Evolutionary conservation across 2,329 filamentous ascomycete genomes (phyloP).

Genomic region (Trichoderma semiorbis): DNA sequence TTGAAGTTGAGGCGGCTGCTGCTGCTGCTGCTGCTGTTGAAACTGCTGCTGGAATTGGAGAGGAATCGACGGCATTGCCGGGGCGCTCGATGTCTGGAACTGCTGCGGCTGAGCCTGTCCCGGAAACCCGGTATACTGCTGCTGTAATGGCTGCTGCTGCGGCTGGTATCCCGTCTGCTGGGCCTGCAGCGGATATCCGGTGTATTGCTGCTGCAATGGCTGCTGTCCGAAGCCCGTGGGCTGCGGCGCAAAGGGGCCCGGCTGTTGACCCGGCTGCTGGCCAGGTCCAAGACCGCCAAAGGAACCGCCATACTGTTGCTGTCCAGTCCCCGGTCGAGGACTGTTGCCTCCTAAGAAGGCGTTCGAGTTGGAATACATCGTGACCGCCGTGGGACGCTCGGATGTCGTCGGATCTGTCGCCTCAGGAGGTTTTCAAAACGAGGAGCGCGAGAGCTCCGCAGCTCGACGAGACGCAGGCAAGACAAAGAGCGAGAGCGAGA

Average conservation of each 20-base stretch:
- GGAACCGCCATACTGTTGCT: constrained; percentile 54
- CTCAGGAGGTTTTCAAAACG: constrained; percentile 9
- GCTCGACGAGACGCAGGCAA: constrained; percentile 12
- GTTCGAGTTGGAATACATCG: constrained; percentile 89
- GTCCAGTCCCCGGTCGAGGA: constrained; percentile 61
- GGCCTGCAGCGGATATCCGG: constrained; percentile 55
- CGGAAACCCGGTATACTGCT: constrained; percentile 66
- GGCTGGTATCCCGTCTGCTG: constrained; percentile 49
- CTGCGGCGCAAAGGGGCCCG: constrained; percentile 54
- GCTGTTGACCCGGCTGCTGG: constrained; percentile 48
- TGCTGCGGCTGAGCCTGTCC: constrained; percentile 51
- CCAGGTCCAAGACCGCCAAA: constrained; percentile 40
- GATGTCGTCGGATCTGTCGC: background rate
- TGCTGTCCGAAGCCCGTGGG: constrained; percentile 57
- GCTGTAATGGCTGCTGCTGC: constrained; percentile 57
- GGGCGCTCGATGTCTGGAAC: constrained; percentile 55
- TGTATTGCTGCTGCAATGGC: constrained; percentile 56
- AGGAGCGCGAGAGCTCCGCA: constrained; percentile 28
- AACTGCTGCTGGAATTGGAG: constrained; percentile 59
- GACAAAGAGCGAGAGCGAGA: background rate
- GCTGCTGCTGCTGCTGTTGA: constrained; percentile 50
- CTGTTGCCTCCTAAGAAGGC: constrained; percentile 77
- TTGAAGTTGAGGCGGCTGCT: constrained; percentile 35
- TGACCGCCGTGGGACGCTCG: constrained; percentile 10
- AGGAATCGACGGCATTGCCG: constrained; percentile 58